Evolutionary conservation across 2,329 filamentous ascomycete genomes (phyloP).

Genomic region (Penicillium palitans): DNA sequence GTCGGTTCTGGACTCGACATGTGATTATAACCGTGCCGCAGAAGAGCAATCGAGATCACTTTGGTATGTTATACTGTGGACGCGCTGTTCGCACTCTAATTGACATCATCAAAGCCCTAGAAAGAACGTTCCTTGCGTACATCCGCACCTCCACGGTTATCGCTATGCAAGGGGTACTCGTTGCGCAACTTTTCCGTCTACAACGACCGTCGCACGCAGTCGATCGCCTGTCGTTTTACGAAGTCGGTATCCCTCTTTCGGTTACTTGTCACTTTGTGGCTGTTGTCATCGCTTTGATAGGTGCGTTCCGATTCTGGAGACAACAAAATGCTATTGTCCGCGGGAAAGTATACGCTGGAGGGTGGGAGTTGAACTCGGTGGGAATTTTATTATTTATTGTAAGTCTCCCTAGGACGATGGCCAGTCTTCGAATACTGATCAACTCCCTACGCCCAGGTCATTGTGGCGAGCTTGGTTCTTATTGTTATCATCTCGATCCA

Average conservation of each 20-base stretch:
- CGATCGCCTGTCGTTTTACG: conserved; percentile 57
- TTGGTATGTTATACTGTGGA: conserved; percentile 31
- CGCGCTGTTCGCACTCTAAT: not conserved
- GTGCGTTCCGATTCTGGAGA: conserved; percentile 60
- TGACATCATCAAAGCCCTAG: conserved; percentile 56
- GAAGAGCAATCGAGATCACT: conserved; percentile 45
- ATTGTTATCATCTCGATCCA: conserved; percentile 22
- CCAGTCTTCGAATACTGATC: not conserved
- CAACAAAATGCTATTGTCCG: conserved; percentile 60
- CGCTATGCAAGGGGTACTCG: conserved; percentile 64
- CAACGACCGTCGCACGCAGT: conserved; percentile 35
- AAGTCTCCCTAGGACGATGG: not conserved
- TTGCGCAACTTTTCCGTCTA: conserved; percentile 67
- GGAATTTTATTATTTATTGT: conserved; percentile 40
- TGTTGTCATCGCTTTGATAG: conserved; percentile 53
- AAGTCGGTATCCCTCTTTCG: conserved; percentile 60
- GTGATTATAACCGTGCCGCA: conserved; percentile 41
- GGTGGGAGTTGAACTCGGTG: conserved; percentile 58
- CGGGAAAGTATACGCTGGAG: conserved; percentile 59
- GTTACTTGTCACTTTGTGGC: conserved; percentile 52
- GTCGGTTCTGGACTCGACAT: conserved; percentile 76
- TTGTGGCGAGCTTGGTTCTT: conserved; percentile 20
- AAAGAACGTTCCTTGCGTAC: conserved; percentile 75
- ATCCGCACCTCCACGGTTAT: conserved; percentile 68
- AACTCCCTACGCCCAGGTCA: conserved; percentile 12